Base-by-base conservation (phyloP, 495 filamentous ascomycete species). In the Chaetomium fimeti region DNA sequence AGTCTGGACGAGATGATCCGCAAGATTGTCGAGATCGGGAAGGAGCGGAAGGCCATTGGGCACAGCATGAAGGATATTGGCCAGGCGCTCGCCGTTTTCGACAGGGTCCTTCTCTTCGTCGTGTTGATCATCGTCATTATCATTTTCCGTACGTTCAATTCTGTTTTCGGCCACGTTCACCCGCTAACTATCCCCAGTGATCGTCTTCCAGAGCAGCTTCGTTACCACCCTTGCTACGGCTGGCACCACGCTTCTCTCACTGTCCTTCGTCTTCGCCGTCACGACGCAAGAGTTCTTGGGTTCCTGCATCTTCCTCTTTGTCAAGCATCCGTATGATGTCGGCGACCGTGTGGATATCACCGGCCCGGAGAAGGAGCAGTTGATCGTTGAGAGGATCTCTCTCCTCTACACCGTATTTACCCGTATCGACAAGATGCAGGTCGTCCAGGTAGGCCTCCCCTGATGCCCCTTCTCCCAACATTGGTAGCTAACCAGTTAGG, bases 31-130 rank as follows among this genome's bases (percentile, higher is more conserved):
- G 91, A 96, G 60, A 86, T 92, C 58, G 89, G 88, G 29, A 91
- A 89, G 55, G 89, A 91, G 71, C 82, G 92, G 60, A 91, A 93
- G 75, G 85, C 91, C 18, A 91, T 98, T 69, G 86, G 87, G 38
- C 88, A 85, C 73, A 94, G 91, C 78, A 92, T 98, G 91, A 89
- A 95, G 78, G 94, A 98, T 75, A 92, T 98, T 59, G 91, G 96
- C 75, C 91, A 97, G 73, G 94, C 94, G 9, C 92, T 98, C 70
- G 82, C 87, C 57, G 93, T 94, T 12, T 84, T 98, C 29, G 93
- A 98, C 76, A 88, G 87, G 67, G 84, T 98, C 54, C 81, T 98
- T 13, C 81, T 87, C 52, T 86, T 86, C 58, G 84, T 97, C 55
- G 89, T 92, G 18, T 83, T 90, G 53, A 82, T 97, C 62, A 83